Base-by-base conservation (phyloP, 1,284 basidiomycete genomes). In the Rugosomyces carneus region DNA sequence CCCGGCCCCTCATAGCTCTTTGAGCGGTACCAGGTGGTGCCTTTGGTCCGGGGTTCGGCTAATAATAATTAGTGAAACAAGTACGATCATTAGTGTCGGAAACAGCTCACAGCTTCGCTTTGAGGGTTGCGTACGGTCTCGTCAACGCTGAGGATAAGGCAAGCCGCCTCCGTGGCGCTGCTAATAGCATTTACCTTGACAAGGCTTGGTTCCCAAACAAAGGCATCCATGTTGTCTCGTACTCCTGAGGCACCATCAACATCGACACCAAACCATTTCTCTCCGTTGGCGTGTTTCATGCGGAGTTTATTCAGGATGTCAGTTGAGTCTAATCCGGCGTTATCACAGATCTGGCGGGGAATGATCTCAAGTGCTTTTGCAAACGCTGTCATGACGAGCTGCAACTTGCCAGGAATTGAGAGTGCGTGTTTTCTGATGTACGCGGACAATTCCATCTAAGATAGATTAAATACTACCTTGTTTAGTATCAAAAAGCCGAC, bases 311-410 rank as follows among this genome's bases (percentile, higher is more conserved):
- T 99, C 49, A 99, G 74, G 44, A 99, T 81, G 61, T 99, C 96
- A 9, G 95, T 99, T 1, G 95, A 95, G 68, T 99, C 96, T 29
- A 99, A 76, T 15, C 96, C 96, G 15, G 96, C 96, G 60, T 99
- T 99, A 69, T 99, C 95, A 61, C 92, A 96, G 52, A 99, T 93
- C 65, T 99, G 95, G 34, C 96, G 86, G 20, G 96, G 96, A 60
- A 99, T 98, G 57, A 95, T 84, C 67, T 99, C 96, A 42, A 99
- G 80, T 0, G 95, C 89, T 66, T 96, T 97, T 50, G 96, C 96
- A 60, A 97, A 97, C 0, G 95, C 88, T n/a, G 82, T 80, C 63
- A 98, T 84, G 60, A 99, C 88, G 40, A 98, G 75, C 63, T 99
- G 96, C 57, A 90, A 84, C 71, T 99, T 99, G 48, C 95, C 96